Percentiles rank a stretch among this genome's conserved stretches.
These are phyloP conservation scores for Balakata baccata DNA, from an alignment of 345 rosid species.

Conservation along the genomic window DNA sequence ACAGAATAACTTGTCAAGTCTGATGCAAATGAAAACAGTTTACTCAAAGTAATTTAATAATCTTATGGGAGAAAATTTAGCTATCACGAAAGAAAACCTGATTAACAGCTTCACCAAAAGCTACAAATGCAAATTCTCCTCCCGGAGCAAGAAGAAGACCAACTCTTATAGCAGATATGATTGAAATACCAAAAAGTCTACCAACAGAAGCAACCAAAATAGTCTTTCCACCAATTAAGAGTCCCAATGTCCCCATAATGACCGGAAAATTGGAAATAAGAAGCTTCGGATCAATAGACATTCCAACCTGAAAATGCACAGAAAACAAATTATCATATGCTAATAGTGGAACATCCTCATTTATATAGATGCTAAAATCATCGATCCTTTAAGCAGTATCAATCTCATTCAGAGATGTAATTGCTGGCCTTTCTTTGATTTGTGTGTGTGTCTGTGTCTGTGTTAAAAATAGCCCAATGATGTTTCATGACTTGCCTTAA, in stretches of 20 bases:
- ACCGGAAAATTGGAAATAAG: slow-evolving; percentile 82
- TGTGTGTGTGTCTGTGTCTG: too few relatives aligned
- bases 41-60: slow-evolving; percentile 8
- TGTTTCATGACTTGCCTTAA: neutral
- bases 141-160: slow-evolving; percentile 99
- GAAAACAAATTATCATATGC: slow-evolving; percentile 29
- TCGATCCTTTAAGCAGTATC: slow-evolving; percentile 10
- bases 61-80: slow-evolving; percentile 10
- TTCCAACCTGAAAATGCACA: slow-evolving; percentile 80
- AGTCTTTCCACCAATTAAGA: slow-evolving; percentile 86
- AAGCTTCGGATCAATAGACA: slow-evolving; percentile 98
- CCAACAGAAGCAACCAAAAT: slow-evolving; percentile 71
- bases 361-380: slow-evolving; percentile 15
- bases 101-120: slow-evolving; percentile 97
- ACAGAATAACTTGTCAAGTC: slow-evolving; percentile 5
- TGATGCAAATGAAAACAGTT: neutral
- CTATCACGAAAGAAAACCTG: slow-evolving; percentile 52
- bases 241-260: slow-evolving; percentile 69
- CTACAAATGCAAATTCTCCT: slow-evolving; percentile 98
- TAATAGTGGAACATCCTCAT: slow-evolving; percentile 14
- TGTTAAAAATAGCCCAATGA: neutral
- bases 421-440: neutral
- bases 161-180: slow-evolving; percentile 77
- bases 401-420: neutral
- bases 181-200: slow-evolving; percentile 75